A percentile compares a stretch with the other conserved stretches of the same genome.
These are phyloP conservation scores for Paxillus ammoniavirescens DNA, from an alignment of 768 basidiomycete species.

Conservation along the genomic window DNA sequence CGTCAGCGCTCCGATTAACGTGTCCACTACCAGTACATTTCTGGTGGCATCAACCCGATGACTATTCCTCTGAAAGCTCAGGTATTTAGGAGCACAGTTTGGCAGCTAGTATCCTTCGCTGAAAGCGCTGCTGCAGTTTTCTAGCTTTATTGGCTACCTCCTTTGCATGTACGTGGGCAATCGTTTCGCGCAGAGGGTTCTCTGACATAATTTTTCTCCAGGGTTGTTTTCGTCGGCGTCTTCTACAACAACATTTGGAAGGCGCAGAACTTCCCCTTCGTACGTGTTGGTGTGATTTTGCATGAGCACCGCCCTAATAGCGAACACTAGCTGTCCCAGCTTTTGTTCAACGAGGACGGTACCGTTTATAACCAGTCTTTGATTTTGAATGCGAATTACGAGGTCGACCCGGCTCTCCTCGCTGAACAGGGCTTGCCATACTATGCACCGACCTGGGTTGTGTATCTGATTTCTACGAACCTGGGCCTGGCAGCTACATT, in stretches of 20 bases:
- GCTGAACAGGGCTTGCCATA: conserved; percentile 37
- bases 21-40: conserved; percentile 19
- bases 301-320: not conserved
- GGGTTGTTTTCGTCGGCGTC: conserved; percentile 33
- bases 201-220: conserved; percentile 8
- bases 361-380: conserved; percentile 49
- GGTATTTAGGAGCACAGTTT: conserved; percentile 14
- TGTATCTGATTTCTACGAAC: conserved; percentile 17
- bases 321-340: conserved; percentile 40
- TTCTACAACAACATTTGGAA: conserved; percentile 56
- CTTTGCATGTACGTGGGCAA: conserved; percentile 46
- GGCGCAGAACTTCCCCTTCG: conserved; percentile 59
- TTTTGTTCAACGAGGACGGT: conserved; percentile 51
- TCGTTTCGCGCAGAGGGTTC: too few species aligned
- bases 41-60: conserved; percentile 41
- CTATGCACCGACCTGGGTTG: conserved; percentile 28
- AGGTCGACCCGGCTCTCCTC: conserved; percentile 48
- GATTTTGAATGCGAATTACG: conserved; percentile 53
- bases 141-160: conserved; percentile 46
- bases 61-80: conserved; percentile 55
- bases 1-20: conserved; percentile 24
- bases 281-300: conserved; percentile 29
- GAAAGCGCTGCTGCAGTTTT: conserved; percentile 28
- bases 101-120: not conserved
- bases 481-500: conserved; percentile 44